These are phyloP conservation scores for Leishmania turanica DNA, from an alignment of 208 protist species.

Conservation along the genomic window DNA sequence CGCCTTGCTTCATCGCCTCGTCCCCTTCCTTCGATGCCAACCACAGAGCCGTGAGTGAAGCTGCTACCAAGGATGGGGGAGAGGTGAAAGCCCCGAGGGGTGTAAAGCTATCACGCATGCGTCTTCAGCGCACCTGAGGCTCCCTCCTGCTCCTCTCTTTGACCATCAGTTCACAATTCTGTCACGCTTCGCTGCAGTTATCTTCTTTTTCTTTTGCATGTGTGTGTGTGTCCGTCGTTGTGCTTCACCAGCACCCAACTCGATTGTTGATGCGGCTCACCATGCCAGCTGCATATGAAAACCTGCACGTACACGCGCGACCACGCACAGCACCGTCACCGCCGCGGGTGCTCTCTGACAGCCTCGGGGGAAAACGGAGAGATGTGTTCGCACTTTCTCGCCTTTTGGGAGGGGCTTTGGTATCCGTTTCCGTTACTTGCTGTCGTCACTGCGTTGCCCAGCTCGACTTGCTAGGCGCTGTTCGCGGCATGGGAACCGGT, in stretches of 20 bases:
- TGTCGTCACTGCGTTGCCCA: not conserved
- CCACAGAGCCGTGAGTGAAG: not conserved
- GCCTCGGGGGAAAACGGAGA: not conserved
- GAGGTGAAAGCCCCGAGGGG: no score
- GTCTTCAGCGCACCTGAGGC: not conserved
- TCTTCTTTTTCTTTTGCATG: not conserved
- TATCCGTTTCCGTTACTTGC: not conserved
- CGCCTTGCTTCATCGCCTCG: not conserved
- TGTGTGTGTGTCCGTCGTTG: not conserved
- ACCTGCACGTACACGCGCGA: not conserved
- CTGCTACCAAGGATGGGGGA: not conserved
- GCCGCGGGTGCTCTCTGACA: not conserved
- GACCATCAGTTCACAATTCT: not conserved
- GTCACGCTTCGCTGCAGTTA: not conserved
- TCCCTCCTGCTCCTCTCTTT: not conserved
- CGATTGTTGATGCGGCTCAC: not conserved
- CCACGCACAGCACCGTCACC: not conserved
- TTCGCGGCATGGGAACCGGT: conserved; percentile 16
- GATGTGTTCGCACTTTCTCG: not conserved
- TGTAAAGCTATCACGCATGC: not conserved
- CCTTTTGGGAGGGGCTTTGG: not conserved
- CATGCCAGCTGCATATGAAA: not conserved
- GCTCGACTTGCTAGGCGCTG: not conserved
- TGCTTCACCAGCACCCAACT: not conserved
- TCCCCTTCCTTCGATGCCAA: not conserved